A percentile compares a stretch with the other conserved stretches of the same genome.
Conservation (phyloP, 768 basidiomycete genomes). For the Mycena crocata region DNA sequence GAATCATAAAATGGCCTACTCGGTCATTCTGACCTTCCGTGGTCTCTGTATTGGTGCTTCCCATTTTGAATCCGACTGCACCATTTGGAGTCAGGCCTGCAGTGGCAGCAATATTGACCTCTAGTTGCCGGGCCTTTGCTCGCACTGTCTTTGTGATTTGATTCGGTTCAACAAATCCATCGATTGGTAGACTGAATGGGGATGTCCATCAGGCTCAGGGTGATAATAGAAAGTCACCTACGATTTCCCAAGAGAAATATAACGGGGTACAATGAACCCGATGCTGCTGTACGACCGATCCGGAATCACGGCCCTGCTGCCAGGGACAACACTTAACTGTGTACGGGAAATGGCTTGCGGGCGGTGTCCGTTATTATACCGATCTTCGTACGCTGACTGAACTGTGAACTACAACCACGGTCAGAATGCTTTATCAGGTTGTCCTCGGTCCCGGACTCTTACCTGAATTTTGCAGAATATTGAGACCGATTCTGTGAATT, state of each 20-base stretch:
- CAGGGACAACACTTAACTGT: neutral
- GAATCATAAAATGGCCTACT: neutral
- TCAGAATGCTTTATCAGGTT: neutral
- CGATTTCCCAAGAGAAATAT: neutral
- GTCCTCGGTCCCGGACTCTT: neutral
- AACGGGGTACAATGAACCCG: neutral
- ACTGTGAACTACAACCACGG: conserved; percentile 1
- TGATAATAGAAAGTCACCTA: neutral
- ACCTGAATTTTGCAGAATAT: neutral
- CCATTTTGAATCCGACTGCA: neutral
- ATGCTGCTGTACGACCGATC: conserved; percentile 16
- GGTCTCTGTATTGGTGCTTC: neutral
- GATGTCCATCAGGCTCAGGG: neutral
- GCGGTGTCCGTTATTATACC: neutral
- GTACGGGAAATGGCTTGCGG: neutral
- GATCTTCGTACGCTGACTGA: neutral
- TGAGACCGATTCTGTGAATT: neutral
- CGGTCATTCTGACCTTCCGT: conserved; percentile 9
- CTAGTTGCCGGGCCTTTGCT: neutral
- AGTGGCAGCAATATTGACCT: neutral
- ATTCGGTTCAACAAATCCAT: neutral
- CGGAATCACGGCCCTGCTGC: neutral
- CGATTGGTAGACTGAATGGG: neutral
- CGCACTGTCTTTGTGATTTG: neutral
- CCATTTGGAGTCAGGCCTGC: neutral